phyloP scores from a whole-genome alignment of 495 filamentous ascomycete species.

The Parathielavia hyrcaniae region DNA sequence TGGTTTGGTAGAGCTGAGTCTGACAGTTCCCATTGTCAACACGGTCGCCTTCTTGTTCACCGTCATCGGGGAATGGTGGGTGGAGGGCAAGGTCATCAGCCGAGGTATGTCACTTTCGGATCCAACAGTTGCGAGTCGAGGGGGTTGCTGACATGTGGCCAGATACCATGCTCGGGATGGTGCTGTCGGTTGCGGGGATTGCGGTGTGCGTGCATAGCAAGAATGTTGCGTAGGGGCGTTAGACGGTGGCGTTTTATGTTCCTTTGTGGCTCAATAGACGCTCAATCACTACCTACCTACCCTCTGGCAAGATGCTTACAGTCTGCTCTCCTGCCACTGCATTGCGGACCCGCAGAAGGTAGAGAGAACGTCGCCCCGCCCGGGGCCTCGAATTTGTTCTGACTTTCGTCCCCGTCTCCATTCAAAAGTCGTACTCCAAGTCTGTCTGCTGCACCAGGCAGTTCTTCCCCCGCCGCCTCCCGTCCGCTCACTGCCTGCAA shows the following conservation, averaged over 20 bases:
- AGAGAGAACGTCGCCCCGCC: too few relatives aligned
- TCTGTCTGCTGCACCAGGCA: slow-evolving; percentile 12
- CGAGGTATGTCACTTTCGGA: slow-evolving; percentile 47
- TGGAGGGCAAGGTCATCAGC: slow-evolving; percentile 80
- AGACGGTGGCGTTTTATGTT: too few relatives aligned
- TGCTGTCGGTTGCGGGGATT: slow-evolving; percentile 15
- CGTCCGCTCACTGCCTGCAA: background rate
- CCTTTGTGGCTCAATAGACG: background rate
- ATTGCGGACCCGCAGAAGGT: background rate
- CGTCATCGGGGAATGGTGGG: slow-evolving; percentile 91
- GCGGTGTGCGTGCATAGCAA: slow-evolving; percentile 22
- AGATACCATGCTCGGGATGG: slow-evolving; percentile 17
- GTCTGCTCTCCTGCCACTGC: background rate
- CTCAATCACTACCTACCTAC: background rate
- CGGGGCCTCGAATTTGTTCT: too few relatives aligned
- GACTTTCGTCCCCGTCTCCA: too few relatives aligned
- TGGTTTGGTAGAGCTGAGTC: slow-evolving; percentile 62
- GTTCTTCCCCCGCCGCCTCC: background rate
- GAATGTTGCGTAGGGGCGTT: background rate
- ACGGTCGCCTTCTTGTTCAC: slow-evolving; percentile 93
- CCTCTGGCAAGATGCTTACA: background rate
- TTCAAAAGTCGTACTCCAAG: background rate
- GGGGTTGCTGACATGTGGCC: background rate
- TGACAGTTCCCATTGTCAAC: slow-evolving; percentile 93
- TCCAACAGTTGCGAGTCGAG: background rate